Base-by-base conservation (phyloP, 1,139 yeast genomes). In the Yamadazyma jaroonii region DNA sequence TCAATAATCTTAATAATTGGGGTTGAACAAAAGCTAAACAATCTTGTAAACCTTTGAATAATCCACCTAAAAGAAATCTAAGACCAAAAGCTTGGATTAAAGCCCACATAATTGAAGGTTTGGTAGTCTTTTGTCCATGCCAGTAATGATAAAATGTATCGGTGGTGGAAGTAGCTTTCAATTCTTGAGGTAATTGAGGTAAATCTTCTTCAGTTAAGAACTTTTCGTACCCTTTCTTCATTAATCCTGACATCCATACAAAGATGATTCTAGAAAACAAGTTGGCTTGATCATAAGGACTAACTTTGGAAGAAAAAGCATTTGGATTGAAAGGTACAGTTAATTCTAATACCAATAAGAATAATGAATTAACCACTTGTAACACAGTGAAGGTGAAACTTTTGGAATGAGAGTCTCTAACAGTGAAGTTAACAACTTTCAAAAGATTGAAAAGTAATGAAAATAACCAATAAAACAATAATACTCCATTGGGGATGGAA, bases 161-260 rank as follows among this genome's bases (percentile, higher is more conserved):
- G 10, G 86, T 64, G 15, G 81, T 68, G 25, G 62, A 62, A 9
- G 66, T 61, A 9, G 92, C 67, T 44, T 71, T 75, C 51, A 85
- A 79, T 37, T 73, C 78, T 9, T 64, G 54, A 11, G 98, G 97
- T 42, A 92, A 71, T 13, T 79, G 74, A 11, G 97, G 97, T 48
- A 92, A 72, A 59, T 92, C 97, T 2, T 68, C 66, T 53, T 85
- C 92, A 9, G 82, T 75, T 48, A 92, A 70, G 56, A 63, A 92
- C 40, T 83, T 81, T 22, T 70, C 61, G 55, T 85, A 87, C 17
- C 99, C 99, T 41, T 75, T 76, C 54, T 73, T 81, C 96, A 92
- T 90, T 54, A 92, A 68, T 4, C 83, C 86, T 2, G 90, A 79
- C 95, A 92, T 85, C 99, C 99, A 92, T 30, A 79, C 69, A 59